phyloP scores from a whole-genome alignment of 352 stramenopile genomes.

The Globisporangium nodosum region DNA sequence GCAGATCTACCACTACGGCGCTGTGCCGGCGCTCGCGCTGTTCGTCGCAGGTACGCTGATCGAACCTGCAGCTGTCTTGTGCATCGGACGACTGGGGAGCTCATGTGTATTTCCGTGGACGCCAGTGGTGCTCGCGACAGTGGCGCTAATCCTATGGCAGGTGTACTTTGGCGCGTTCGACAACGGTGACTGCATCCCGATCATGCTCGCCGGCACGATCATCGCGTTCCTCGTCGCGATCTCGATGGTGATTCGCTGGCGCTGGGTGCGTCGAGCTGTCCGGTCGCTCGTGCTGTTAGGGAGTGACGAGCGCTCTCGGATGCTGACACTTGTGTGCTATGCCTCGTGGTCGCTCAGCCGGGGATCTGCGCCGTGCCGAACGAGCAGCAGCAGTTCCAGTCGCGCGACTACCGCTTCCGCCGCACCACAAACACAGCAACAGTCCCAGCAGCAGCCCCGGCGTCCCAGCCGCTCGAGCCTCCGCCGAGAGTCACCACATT shows the following conservation, averaged over 20 bases:
- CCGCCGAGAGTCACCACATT: constrained; percentile 5
- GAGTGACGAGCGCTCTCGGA: not conserved
- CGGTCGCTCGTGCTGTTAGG: not conserved
- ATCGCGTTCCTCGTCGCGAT: constrained; percentile 62
- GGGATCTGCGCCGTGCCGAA: constrained; percentile 70
- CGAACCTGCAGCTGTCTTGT: not conserved
- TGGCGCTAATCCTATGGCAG: constrained; percentile 55
- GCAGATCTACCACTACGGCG: constrained; percentile 54
- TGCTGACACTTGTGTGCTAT: not conserved
- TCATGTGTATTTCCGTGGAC: not conserved
- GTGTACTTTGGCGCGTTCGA: constrained; percentile 41
- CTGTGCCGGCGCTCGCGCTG: constrained; percentile 45
- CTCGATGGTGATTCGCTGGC: constrained; percentile 74
- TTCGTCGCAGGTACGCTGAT: constrained; percentile 28
- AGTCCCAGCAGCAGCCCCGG: constrained; percentile 4
- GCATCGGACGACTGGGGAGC: not conserved
- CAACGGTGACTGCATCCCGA: constrained; percentile 71
- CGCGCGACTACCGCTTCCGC: constrained; percentile 7
- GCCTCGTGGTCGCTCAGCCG: constrained; percentile 23
- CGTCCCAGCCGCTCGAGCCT: constrained; percentile 6
- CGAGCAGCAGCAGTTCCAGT: constrained; percentile 49
- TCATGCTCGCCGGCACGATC: constrained; percentile 55
- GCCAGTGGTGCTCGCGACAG: constrained; percentile 37
- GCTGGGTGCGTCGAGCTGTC: constrained; percentile 36
- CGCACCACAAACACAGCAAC: not conserved